These are phyloP conservation scores for Backusella psychrophila DNA, from an alignment of 192 early-diverging fungal genomes.

Conservation along the genomic window DNA sequence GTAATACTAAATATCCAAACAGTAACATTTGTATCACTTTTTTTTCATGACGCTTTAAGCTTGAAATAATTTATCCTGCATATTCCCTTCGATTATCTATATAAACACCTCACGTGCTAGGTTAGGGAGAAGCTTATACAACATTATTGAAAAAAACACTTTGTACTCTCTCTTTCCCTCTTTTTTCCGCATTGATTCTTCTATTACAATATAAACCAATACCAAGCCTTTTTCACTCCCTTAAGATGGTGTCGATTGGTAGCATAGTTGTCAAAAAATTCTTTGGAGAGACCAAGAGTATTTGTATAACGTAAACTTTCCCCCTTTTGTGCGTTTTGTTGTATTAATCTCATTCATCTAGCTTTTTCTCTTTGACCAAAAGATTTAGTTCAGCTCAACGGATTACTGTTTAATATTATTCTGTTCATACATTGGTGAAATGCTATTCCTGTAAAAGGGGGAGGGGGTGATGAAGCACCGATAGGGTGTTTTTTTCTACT, in stretches of 20 bases:
- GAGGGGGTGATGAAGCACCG: too few species aligned
- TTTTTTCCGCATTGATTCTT: background rate
- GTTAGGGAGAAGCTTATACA: background rate
- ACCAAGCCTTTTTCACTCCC: background rate
- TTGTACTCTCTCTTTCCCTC: background rate
- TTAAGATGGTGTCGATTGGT: background rate
- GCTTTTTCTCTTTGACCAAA: background rate
- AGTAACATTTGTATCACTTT: background rate
- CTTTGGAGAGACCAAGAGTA: background rate
- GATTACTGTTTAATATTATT: too few species aligned
- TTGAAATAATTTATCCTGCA: background rate
- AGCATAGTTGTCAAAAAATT: background rate
- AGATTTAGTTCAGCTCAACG: too few species aligned
- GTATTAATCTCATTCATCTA: background rate
- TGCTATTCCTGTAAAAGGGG: too few species aligned
- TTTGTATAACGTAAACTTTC: background rate
- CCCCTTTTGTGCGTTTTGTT: background rate
- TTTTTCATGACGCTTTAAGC: background rate
- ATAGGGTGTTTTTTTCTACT: too few species aligned
- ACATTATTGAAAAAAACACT: background rate
- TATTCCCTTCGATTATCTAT: background rate
- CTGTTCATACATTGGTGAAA: too few species aligned
- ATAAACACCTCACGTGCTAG: background rate
- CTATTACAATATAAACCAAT: background rate
- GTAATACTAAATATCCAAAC: background rate